These are phyloP conservation scores for Cupressus sempervirens DNA, from an alignment of 75 land plant species.

Conservation along the genomic window DNA sequence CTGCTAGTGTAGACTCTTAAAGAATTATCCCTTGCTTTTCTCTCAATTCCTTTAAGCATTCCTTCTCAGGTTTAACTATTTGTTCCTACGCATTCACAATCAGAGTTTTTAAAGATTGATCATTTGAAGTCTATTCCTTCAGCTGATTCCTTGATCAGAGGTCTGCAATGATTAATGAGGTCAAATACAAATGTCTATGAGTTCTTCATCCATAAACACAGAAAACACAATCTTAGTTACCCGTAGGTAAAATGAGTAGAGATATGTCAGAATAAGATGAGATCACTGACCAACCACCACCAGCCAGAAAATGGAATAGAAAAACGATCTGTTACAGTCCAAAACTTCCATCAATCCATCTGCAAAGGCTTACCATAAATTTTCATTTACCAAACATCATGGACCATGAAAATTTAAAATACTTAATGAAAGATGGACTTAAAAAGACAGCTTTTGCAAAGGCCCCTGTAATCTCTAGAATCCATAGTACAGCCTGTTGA, in stretches of 20 bases:
- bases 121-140: neutral
- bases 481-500: neutral
- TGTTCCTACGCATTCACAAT: neutral
- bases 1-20: neutral
- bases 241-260: too few relatives aligned
- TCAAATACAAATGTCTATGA: neutral
- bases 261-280: too few relatives aligned
- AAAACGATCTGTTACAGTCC: neutral
- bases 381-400: neutral
- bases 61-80: neutral
- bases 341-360: neutral
- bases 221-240: too few relatives aligned
- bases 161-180: neutral
- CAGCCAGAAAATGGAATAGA: neutral
- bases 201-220: too few relatives aligned
- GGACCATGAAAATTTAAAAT: neutral
- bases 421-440: neutral
- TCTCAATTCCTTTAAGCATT: neutral
- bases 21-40: neutral
- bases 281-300: too few relatives aligned
- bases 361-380: neutral
- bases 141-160: neutral
- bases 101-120: neutral
- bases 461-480: neutral
- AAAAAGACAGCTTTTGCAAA: neutral